Conservation (phyloP, 2,329 filamentous ascomycete species). For the Colletotrichum tofieldiae region DNA sequence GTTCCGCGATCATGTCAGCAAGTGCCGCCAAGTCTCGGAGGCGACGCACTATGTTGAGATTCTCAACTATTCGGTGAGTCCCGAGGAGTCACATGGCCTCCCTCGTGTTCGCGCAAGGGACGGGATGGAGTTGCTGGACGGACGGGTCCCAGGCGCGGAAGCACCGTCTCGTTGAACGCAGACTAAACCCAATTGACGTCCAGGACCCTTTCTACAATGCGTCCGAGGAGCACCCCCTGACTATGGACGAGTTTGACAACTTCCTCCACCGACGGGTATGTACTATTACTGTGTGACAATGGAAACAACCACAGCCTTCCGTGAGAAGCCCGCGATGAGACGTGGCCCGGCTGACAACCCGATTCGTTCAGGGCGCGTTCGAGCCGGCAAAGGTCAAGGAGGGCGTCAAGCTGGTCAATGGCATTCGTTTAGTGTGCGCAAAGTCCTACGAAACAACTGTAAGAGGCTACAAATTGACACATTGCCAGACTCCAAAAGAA, state of each 20-base stretch:
- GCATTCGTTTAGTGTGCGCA: conserved; percentile 70
- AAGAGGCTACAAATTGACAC: conserved; percentile 23
- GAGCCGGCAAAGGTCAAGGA: conserved; percentile 60
- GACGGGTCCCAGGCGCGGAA: neutral
- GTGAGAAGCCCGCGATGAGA: conserved; percentile 6
- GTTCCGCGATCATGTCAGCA: conserved; percentile 64
- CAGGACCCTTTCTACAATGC: conserved; percentile 67
- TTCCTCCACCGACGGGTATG: conserved; percentile 67
- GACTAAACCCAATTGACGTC: conserved; percentile 19
- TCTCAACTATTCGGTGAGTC: conserved; percentile 71
- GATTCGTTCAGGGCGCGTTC: conserved; percentile 67
- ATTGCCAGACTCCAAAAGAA: conserved; percentile 67
- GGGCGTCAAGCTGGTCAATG: conserved; percentile 63
- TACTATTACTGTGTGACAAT: conserved; percentile 23
- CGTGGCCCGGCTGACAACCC: conserved; percentile 33
- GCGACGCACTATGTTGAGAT: conserved; percentile 71
- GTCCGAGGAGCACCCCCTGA: conserved; percentile 67
- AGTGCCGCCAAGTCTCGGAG: conserved; percentile 66
- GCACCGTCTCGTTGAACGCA: neutral
- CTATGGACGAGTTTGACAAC: conserved; percentile 71
- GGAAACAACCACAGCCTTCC: neutral
- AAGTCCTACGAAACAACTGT: conserved; percentile 4
- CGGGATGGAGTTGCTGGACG: neutral
- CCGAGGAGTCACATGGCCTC: neutral
- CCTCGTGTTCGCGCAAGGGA: neutral